Percentiles rank a stretch among this genome's conserved stretches.
phyloP scores from a whole-genome alignment of 768 basidiomycete genomes.

The Lentinus tigrinus region DNA sequence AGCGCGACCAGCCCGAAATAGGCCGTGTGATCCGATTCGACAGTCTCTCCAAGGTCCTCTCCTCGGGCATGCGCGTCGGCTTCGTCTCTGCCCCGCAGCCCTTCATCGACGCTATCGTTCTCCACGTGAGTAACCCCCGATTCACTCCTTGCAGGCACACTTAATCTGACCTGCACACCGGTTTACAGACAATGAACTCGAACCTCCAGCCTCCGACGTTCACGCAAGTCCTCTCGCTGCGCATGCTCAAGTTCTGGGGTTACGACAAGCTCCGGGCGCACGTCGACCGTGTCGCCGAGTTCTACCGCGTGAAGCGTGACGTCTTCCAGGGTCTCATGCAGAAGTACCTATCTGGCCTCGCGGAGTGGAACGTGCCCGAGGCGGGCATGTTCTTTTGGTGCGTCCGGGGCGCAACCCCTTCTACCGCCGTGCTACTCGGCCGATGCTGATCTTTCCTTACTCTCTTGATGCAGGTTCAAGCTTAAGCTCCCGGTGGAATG shows the following conservation, averaged over 20 bases:
- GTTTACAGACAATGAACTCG: slow-evolving; percentile 63
- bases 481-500: slow-evolving; percentile 38
- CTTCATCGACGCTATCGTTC: slow-evolving; percentile 68
- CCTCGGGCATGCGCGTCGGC: slow-evolving; percentile 77
- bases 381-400: slow-evolving; percentile 92
- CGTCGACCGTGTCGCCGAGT: slow-evolving; percentile 62
- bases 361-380: slow-evolving; percentile 68
- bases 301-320: slow-evolving; percentile 73
- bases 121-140: slow-evolving; percentile 48
- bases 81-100: slow-evolving; percentile 74
- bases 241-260: slow-evolving; percentile 70
- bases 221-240: slow-evolving; percentile 59
- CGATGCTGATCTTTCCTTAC: not conserved
- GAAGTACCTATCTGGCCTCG: slow-evolving; percentile 75
- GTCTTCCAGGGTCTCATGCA: slow-evolving; percentile 76
- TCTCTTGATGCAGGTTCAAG: slow-evolving; percentile 59
- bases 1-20: slow-evolving; percentile 59
- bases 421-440: too few relatives aligned
- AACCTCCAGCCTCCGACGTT: slow-evolving; percentile 68
- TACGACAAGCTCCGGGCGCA: slow-evolving; percentile 73
- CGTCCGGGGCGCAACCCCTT: too few relatives aligned
- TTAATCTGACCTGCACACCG: not conserved
- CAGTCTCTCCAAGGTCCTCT: slow-evolving; percentile 82
- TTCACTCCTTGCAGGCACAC: not conserved
- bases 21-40: slow-evolving; percentile 89